phyloP scores from a whole-genome alignment of 331 rosid species.

The Cucumis variabilis region DNA sequence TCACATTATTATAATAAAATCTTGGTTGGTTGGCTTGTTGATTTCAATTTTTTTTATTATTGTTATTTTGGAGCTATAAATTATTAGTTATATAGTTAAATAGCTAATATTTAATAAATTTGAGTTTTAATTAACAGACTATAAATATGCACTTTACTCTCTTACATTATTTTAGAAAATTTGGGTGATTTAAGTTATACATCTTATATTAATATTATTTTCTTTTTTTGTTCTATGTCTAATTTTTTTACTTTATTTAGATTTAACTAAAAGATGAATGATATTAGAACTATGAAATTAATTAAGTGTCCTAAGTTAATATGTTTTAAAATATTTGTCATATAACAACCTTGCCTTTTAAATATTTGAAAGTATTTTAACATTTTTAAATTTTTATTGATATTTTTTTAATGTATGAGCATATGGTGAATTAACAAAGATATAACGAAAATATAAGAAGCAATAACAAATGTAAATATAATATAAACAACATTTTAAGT shows the following conservation, averaged over 20 bases:
- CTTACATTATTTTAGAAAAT: not conserved
- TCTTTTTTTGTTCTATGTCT: not conserved
- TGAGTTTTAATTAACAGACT: not conserved
- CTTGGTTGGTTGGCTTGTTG: not conserved
- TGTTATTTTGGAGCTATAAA: not conserved
- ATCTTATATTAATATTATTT: not conserved
- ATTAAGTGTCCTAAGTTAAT: not conserved
- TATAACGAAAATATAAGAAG: too few relatives aligned
- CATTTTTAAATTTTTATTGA: too few relatives aligned
- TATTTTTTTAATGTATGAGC: too few relatives aligned
- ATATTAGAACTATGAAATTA: not conserved
- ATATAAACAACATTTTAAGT: too few relatives aligned
- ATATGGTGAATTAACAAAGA: too few relatives aligned
- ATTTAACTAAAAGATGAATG: not conserved
- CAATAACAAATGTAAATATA: not conserved
- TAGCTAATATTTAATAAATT: not conserved
- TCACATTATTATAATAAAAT: not conserved
- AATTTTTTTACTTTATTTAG: not conserved
- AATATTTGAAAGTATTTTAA: too few relatives aligned
- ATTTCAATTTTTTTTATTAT: not conserved
- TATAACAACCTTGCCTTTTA: too few relatives aligned
- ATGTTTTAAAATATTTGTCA: not conserved
- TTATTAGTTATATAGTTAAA: not conserved
- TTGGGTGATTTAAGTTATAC: not conserved
- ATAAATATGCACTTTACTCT: not conserved